Conservation (phyloP, 2,329 filamentous ascomycete species). For the Zymoseptoria tritici region DNA sequence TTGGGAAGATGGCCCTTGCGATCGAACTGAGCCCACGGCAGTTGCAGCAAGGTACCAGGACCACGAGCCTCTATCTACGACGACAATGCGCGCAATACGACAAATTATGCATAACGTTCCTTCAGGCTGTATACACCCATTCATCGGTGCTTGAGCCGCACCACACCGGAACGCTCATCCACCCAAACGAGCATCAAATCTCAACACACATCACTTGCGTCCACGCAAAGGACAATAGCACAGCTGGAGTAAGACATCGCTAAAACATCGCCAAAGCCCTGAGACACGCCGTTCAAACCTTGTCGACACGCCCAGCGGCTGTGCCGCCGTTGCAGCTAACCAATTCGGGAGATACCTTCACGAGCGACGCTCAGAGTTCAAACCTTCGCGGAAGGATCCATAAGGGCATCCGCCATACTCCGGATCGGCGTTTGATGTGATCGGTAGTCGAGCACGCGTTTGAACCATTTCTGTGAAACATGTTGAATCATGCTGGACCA, state of each 20-base stretch:
- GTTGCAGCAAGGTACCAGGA: not conserved
- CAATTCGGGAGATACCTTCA: not conserved
- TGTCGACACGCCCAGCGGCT: not conserved
- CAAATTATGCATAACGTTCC: not conserved
- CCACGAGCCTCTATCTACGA: not conserved
- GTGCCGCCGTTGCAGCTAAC: not conserved
- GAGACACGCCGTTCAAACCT: not conserved
- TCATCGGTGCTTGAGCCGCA: not conserved
- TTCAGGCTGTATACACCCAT: too few species aligned
- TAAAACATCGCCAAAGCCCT: not conserved
- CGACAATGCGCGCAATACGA: not conserved
- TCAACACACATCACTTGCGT: not conserved
- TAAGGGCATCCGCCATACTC: not conserved
- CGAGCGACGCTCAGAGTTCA: not conserved
- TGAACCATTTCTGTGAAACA: not conserved
- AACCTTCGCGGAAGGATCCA: not conserved
- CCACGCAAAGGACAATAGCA: not conserved
- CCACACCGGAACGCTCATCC: not conserved
- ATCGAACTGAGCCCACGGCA: not conserved
- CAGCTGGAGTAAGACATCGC: not conserved
- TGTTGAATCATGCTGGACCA: not conserved
- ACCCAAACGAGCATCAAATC: not conserved
- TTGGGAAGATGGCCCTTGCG: not conserved
- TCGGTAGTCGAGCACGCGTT: not conserved
- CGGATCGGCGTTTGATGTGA: not conserved